Base-by-base conservation (phyloP, 305 asterid genomes). In the Fraxinus velutina region DNA sequence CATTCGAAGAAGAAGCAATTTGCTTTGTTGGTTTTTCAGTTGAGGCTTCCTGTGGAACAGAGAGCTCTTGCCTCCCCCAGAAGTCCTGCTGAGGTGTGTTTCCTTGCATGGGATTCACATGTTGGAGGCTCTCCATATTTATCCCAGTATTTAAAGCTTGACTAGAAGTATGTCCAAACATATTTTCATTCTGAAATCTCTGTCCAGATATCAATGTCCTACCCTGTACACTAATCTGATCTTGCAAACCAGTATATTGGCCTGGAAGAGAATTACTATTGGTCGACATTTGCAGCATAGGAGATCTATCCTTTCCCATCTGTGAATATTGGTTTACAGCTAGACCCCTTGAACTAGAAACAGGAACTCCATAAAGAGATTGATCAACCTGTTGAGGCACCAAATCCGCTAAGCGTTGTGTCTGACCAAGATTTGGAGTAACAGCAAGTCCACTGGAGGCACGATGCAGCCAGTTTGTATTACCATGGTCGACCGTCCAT, bases 281-380 rank as follows among this genome's bases (percentile, higher is more conserved):
- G 82, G 89, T 78, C 76, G 87, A 81, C 86, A 88, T 75, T 73
- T 89, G 97, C 79, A 86, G 88, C 77, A 85, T 81, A 19, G 93
- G 81, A 80, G 90, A 80, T 79, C 91, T 89, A 71, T 87, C 92
- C 22, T 86, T 64, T 82, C 79, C 87, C 88, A 86, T 78, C 68
- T 87, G 91, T 77, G 97, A 83, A 86, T 90, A 88, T 74, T 90
- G 94, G 78, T 80, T 90, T 34, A 78, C 86, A 83, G 85, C 77
- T 70, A 88, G 85, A 70, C 94, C 92, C 89, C 97, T 92, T 83
- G 97, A 88, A 85, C 86, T 84, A 79, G 99, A 86, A 80, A 92
- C 82, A 68, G 99, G 97, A 88, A 92, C 90, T 78, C 98, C 97
- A 86, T 88, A 95, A 60, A 95, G 93, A 73, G 97, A 95, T 81